These are phyloP conservation scores for Solanum okadae DNA, from an alignment of 257 asterid species.

Conservation along the genomic window DNA sequence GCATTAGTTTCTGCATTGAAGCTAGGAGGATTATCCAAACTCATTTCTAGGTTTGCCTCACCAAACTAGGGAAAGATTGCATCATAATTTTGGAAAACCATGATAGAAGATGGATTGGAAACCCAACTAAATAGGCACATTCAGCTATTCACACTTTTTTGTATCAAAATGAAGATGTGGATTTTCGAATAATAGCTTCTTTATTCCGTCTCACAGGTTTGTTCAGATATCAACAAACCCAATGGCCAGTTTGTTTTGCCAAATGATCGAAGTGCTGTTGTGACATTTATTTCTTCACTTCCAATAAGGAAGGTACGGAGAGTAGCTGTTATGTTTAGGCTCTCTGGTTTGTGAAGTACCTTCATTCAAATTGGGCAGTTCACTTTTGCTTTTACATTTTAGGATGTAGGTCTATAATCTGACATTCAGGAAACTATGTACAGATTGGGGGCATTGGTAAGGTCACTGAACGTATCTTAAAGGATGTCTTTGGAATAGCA, in stretches of 20 bases:
- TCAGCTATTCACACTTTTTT: background rate
- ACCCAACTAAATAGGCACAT: conserved; percentile 8
- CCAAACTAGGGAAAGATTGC: conserved; percentile 68
- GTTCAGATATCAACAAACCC: conserved; percentile 96
- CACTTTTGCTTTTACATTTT: background rate
- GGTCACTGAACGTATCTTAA: conserved; percentile 78
- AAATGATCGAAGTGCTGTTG: conserved; percentile 65
- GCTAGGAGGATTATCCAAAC: background rate
- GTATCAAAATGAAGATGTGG: background rate
- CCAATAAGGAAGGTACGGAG: conserved; percentile 83
- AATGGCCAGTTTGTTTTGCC: conserved; percentile 91
- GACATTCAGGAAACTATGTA: conserved; percentile 7
- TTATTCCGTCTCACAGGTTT: conserved; percentile 38
- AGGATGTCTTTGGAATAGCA: conserved; percentile 65
- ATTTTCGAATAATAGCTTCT: background rate
- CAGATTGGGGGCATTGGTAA: conserved; percentile 98
- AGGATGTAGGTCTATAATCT: background rate
- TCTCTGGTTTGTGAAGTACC: background rate
- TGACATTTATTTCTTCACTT: conserved; percentile 84
- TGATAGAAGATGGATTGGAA: conserved; percentile 7
- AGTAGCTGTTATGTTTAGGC: conserved; percentile 1
- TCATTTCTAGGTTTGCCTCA: conserved; percentile 74
- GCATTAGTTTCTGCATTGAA: background rate
- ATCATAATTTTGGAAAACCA: conserved; percentile 71
- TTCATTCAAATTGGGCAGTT: background rate